phyloP scores from a whole-genome alignment of 257 asterid genomes.

The Solanum peruvianum region DNA sequence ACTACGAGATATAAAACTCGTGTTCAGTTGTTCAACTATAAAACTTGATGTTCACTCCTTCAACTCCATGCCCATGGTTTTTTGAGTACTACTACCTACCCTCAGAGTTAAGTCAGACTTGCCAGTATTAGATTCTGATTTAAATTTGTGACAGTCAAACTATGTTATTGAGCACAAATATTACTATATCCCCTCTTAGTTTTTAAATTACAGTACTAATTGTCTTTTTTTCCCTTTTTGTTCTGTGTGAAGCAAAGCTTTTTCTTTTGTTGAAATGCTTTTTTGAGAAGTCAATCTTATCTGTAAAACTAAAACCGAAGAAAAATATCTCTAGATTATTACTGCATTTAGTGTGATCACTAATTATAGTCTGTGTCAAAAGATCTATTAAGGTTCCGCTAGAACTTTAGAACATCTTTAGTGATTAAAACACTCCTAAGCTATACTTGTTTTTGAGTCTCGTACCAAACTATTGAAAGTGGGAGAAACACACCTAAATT shows the following conservation, averaged over 20 bases:
- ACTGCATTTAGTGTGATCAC: background rate
- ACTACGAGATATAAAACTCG: background rate
- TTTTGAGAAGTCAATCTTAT: background rate
- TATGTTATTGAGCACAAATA: background rate
- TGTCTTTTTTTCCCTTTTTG: background rate
- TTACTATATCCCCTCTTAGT: background rate
- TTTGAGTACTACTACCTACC: background rate
- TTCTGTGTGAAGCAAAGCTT: background rate
- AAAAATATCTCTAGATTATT: background rate
- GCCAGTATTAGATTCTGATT: background rate
- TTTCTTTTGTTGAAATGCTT: background rate
- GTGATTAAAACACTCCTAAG: no score
- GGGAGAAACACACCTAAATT: no score
- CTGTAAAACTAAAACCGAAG: background rate
- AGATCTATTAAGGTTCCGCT: background rate
- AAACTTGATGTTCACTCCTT: background rate
- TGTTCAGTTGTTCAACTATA: background rate
- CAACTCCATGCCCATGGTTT: background rate
- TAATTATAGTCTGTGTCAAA: background rate
- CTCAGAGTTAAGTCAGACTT: background rate
- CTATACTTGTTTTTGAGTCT: no score
- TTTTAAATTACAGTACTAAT: background rate
- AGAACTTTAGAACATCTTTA: background rate
- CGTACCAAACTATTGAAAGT: no score
- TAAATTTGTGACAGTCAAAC: background rate